Evolutionary conservation across 768 basidiomycete genomes (phyloP).

Genomic region (Paxillus rubicundulus): DNA sequence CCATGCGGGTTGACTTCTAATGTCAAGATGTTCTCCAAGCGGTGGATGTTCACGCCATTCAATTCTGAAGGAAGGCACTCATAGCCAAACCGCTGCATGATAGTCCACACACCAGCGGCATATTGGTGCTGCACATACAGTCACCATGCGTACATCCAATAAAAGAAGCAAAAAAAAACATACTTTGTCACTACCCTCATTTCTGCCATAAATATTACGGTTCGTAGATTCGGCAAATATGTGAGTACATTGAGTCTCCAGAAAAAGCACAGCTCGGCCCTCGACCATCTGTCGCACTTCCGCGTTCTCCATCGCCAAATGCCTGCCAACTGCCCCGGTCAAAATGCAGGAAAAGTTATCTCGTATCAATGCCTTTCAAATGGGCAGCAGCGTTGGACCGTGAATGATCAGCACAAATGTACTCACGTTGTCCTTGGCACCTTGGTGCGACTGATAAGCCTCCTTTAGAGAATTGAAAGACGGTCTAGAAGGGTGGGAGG

Average conservation of each 20-base stretch:
- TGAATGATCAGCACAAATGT: too few species aligned
- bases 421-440: too few species aligned
- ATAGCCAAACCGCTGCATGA: conserved; percentile 18
- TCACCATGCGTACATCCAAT: background rate
- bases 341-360: conserved; percentile 36
- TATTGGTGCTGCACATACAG: background rate
- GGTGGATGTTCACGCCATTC: conserved; percentile 26
- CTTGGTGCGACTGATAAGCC: background rate
- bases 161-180: background rate
- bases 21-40: conserved; percentile 15
- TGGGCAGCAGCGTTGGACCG: background rate
- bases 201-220: background rate
- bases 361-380: conserved; percentile 34
- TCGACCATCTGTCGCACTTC: background rate
- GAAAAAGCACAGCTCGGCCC: background rate
- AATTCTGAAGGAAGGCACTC: conserved; percentile 13
- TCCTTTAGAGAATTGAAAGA: conserved; percentile 13
- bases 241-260: background rate
- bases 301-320: background rate
- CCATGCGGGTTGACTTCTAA: background rate
- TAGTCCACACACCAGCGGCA: conserved; percentile 10
- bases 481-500: conserved; percentile 11
- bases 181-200: background rate
- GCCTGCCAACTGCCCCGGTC: conserved; percentile 23
- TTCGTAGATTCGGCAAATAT: background rate